Conservation (phyloP, 306 rosid genomes). For the Fagus crenata region DNA sequence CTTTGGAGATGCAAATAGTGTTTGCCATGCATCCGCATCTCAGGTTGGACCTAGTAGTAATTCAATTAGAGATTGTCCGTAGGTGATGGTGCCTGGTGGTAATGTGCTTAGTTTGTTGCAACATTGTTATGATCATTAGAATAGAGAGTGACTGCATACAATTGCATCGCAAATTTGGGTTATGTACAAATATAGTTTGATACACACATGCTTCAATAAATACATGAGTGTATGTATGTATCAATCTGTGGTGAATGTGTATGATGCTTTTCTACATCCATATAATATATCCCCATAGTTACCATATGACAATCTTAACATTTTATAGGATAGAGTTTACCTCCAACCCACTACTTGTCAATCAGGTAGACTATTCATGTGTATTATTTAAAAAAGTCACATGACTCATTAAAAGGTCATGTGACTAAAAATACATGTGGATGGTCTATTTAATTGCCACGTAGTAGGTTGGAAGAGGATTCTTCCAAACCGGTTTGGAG, state of each 20-base stretch:
- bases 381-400: no score
- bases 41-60: conserved; percentile 21
- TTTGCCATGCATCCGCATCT: conserved; percentile 20
- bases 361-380: no score
- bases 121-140: not conserved
- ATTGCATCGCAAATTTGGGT: not conserved
- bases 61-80: not conserved
- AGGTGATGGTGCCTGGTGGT: not conserved
- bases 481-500: no score
- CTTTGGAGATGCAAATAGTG: conserved; percentile 35
- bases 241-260: not conserved
- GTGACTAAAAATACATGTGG: no score
- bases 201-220: not conserved
- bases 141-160: not conserved
- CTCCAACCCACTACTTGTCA: no score
- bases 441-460: no score
- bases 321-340: no score
- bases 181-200: not conserved
- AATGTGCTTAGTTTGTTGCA: not conserved
- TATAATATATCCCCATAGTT: not conserved
- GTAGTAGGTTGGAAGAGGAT: no score
- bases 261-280: not conserved
- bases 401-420: no score
- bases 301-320: no score
- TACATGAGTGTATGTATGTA: not conserved